These are phyloP conservation scores for Juncus inflexus DNA, from an alignment of 176 grass and related monocot species.

Conservation along the genomic window DNA sequence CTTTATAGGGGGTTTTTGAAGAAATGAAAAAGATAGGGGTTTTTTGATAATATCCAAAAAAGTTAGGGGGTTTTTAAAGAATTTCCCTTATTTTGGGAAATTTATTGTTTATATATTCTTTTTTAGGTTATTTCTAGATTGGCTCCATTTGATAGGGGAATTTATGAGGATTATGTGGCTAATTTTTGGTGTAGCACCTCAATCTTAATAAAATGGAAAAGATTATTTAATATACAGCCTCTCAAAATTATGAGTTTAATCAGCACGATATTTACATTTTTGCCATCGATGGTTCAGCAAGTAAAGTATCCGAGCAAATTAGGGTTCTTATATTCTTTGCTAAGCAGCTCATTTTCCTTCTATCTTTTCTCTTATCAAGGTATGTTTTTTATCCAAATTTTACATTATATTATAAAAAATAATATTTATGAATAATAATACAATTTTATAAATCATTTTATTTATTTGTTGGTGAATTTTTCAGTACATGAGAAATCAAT, in stretches of 20 bases:
- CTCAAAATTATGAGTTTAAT: constrained; percentile 77
- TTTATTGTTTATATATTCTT: background rate
- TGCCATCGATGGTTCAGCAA: constrained; percentile 93
- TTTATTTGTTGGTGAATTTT: constrained; percentile 22
- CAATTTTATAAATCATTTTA: background rate
- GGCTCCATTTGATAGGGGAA: constrained; percentile 92
- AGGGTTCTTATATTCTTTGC: constrained; percentile 81
- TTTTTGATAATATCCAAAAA: too few species aligned
- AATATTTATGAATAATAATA: background rate
- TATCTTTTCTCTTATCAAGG: constrained; percentile 93
- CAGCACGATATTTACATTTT: constrained; percentile 64
- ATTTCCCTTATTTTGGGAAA: constrained; percentile 7
- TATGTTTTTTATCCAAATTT: constrained; percentile 31
- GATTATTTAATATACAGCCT: constrained; percentile 48
- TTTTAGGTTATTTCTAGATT: constrained; percentile 67
- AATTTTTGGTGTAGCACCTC: constrained; percentile 99
- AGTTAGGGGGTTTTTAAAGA: too few species aligned
- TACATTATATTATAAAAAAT: too few species aligned
- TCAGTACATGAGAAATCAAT: constrained; percentile 99
- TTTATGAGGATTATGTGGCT: constrained; percentile 93
- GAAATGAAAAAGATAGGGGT: too few species aligned
- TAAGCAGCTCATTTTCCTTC: constrained; percentile 83
- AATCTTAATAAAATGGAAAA: constrained; percentile 86
- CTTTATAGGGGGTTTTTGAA: too few species aligned
- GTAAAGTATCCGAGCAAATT: constrained; percentile 64